phyloP scores from a whole-genome alignment of 371 early-diverging fungal genomes.

The Apophysomyces sp. region DNA sequence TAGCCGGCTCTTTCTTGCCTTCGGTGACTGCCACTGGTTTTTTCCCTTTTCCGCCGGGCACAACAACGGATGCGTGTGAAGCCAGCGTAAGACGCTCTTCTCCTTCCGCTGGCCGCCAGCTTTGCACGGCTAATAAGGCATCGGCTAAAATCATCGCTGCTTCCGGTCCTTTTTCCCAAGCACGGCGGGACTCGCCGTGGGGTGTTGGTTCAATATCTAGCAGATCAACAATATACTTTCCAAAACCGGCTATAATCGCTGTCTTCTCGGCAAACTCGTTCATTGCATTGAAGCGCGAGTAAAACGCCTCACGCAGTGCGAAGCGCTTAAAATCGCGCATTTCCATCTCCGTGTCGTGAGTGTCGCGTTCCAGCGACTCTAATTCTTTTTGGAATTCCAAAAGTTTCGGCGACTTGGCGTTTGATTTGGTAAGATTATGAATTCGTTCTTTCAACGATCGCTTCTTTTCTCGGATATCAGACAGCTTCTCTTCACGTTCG shows the following conservation, averaged over 20 bases:
- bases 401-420: constrained; percentile 33
- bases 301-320: constrained; percentile 50
- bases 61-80: background rate
- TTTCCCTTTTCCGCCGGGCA: background rate
- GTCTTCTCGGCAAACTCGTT: constrained; percentile 45
- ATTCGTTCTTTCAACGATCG: constrained; percentile 38
- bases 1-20: background rate
- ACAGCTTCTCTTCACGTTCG: constrained; percentile 40
- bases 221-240: constrained; percentile 46
- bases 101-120: constrained; percentile 38
- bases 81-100: constrained; percentile 43
- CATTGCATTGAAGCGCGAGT: constrained; percentile 50
- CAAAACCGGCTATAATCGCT: constrained; percentile 48
- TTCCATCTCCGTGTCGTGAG: constrained; percentile 42
- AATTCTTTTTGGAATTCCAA: constrained; percentile 38
- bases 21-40: background rate
- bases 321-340: constrained; percentile 50
- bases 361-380: constrained; percentile 37
- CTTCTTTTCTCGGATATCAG: constrained; percentile 45
- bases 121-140: constrained; percentile 37
- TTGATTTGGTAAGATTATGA: constrained; percentile 25
- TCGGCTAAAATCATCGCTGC: constrained; percentile 41
- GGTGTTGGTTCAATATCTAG: constrained; percentile 43
- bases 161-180: constrained; percentile 36
- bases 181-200: constrained; percentile 18